Evolutionary conservation across 257 asterid genomes (phyloP).

Genomic region (Parsonsia alboflavescens): DNA sequence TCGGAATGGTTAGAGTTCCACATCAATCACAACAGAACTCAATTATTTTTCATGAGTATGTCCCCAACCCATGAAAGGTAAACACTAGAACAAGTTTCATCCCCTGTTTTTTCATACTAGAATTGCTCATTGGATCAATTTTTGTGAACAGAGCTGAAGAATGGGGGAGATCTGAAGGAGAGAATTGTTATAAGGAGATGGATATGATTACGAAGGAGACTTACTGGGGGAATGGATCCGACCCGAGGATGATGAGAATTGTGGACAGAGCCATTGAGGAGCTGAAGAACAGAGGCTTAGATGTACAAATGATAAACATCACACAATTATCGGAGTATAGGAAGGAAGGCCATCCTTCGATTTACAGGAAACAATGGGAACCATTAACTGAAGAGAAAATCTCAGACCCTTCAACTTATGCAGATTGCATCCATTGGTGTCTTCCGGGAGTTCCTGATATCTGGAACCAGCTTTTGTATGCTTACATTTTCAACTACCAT

Average conservation of each 20-base stretch:
- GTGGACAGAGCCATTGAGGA: conserved; percentile 50
- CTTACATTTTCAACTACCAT: conserved; percentile 34
- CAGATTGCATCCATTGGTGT: conserved; percentile 94
- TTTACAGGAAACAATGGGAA: conserved; percentile 70
- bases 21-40: conserved; percentile 61
- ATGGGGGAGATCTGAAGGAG: conserved; percentile 52
- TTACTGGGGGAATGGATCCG: conserved; percentile 59
- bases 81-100: too few relatives aligned
- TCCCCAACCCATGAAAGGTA: conserved; percentile 80
- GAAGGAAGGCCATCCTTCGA: conserved; percentile 86
- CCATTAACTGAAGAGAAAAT: conserved; percentile 50
- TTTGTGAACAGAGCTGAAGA: conserved; percentile 60
- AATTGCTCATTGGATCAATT: too few relatives aligned
- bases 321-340: conserved; percentile 80
- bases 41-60: conserved; percentile 69
- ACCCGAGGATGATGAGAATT: conserved; percentile 69
- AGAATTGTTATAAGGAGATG: conserved; percentile 56
- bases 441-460: conserved; percentile 94
- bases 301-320: conserved; percentile 57
- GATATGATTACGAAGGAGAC: conserved; percentile 45
- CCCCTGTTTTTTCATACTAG: too few relatives aligned
- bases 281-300: conserved; percentile 45
- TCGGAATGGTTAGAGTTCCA: conserved; percentile 88
- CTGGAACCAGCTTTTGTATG: conserved; percentile 78
- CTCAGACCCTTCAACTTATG: conserved; percentile 48